Evolutionary conservation across 1,284 basidiomycete genomes (phyloP).

Genomic region (Rhodotorula sp.): DNA sequence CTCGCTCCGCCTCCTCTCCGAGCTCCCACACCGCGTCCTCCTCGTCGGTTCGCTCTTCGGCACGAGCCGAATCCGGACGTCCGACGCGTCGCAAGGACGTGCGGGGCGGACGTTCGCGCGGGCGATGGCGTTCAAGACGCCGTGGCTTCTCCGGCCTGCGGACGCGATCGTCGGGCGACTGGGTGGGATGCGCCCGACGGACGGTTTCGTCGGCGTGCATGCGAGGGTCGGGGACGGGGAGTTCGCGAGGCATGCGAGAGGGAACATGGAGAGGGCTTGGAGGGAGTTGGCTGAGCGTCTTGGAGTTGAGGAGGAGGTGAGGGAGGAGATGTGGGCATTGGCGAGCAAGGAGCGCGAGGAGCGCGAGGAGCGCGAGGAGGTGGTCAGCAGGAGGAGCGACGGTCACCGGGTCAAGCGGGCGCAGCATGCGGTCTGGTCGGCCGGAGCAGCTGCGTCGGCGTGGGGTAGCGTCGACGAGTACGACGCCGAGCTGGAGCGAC

Average conservation of each 20-base stretch:
- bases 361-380: not conserved
- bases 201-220: conserved; percentile 57
- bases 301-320: conserved; percentile 2
- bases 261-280: conserved; percentile 34
- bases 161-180: conserved; percentile 24
- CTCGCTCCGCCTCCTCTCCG: conserved; percentile 13
- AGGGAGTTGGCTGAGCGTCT: conserved; percentile 2
- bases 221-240: conserved; percentile 64
- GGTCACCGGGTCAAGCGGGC: too few species aligned
- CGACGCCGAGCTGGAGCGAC: not conserved
- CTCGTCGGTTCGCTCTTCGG: conserved; percentile 38
- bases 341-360: not conserved
- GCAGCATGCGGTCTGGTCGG: not conserved
- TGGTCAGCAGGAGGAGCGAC: not conserved
- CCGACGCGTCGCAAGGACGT: not conserved
- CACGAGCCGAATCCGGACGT: conserved; percentile 4
- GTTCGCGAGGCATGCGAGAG: conserved; percentile 54
- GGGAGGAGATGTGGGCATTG: conserved; percentile 24
- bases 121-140: conserved; percentile 31
- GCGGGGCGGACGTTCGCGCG: conserved; percentile 7
- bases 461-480: conserved; percentile 3
- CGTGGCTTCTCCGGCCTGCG: conserved; percentile 27
- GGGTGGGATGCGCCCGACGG: conserved; percentile 5
- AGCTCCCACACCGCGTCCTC: conserved; percentile 19
- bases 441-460: not conserved